Conservation (phyloP, 192 early-diverging fungal species). For the Helicostylum pulchrum region DNA sequence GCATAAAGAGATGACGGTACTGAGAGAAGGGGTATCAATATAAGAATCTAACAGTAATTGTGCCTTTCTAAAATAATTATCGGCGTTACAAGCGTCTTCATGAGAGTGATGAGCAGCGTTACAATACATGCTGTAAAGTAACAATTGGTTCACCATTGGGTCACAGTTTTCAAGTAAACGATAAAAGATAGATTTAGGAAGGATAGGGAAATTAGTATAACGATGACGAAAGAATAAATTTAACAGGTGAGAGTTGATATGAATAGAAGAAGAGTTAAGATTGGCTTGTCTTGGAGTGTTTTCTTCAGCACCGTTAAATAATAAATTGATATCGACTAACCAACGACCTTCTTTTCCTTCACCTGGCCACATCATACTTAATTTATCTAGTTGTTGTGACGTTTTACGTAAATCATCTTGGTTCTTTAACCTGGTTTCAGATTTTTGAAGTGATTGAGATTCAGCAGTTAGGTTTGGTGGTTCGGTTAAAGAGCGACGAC, state of each 20-base stretch:
- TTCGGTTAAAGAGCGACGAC: background rate
- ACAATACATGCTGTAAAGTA: conserved; percentile 23
- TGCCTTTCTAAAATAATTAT: conserved; percentile 18
- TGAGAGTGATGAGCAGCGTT: conserved; percentile 12
- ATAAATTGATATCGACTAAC: conserved; percentile 4
- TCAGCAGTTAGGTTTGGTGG: too few species aligned
- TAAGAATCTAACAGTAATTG: conserved; percentile 4
- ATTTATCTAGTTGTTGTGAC: background rate
- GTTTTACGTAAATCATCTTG: conserved; percentile 1
- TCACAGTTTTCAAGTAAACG: conserved; percentile 2
- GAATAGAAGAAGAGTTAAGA: background rate
- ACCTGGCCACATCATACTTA: conserved; percentile 15
- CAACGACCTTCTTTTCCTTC: conserved; percentile 7
- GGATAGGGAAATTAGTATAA: conserved; percentile 21
- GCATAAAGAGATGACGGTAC: conserved; percentile 22
- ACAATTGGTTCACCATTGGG: conserved; percentile 12
- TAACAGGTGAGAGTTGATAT: background rate
- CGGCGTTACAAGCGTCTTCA: conserved; percentile 8
- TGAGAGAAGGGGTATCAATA: conserved; percentile 12
- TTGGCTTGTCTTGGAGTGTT: background rate
- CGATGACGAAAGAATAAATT: conserved; percentile 22
- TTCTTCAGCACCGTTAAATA: background rate
- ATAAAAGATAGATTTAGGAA: conserved; percentile 14
- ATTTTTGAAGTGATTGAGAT: background rate
- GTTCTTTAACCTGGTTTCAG: background rate